These are phyloP conservation scores for Acacia confusa DNA, from an alignment of 306 rosid genomes.

Conservation along the genomic window DNA sequence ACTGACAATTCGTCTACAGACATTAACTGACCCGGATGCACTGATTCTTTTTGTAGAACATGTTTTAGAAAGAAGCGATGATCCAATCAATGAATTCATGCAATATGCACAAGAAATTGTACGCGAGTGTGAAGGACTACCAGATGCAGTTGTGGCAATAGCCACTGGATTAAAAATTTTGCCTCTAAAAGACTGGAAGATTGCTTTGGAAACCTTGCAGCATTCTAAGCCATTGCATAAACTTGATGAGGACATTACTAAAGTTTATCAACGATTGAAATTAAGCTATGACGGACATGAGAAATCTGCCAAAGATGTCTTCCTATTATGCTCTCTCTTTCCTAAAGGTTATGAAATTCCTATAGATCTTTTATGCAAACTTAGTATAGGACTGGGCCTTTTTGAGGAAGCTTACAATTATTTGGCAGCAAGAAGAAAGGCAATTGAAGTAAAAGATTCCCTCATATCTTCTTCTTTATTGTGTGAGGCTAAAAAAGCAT, in stretches of 20 bases:
- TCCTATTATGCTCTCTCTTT: background rate
- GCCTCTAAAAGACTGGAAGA: background rate
- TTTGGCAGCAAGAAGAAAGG: background rate
- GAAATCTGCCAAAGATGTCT: background rate
- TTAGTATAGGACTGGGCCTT: background rate
- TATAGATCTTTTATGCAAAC: background rate
- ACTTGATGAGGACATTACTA: background rate
- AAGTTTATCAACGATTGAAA: background rate
- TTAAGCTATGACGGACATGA: constrained; percentile 28
- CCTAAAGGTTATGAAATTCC: background rate
- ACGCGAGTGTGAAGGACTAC: background rate
- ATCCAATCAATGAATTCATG: background rate
- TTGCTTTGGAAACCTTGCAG: background rate
- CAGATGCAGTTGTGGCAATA: background rate
- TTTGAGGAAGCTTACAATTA: background rate
- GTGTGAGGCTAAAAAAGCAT: background rate
- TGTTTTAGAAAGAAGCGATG: background rate
- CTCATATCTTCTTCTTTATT: background rate
- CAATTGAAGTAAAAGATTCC: background rate
- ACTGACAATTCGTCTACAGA: background rate
- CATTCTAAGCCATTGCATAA: background rate
- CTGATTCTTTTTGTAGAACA: background rate
- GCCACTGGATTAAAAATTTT: background rate
- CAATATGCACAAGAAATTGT: background rate
- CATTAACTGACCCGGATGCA: background rate